Percentiles rank a stretch among this genome's conserved stretches.
Evolutionary conservation across 495 filamentous ascomycete species (phyloP).

Genomic region (Massariosphaeria phaeospora): DNA sequence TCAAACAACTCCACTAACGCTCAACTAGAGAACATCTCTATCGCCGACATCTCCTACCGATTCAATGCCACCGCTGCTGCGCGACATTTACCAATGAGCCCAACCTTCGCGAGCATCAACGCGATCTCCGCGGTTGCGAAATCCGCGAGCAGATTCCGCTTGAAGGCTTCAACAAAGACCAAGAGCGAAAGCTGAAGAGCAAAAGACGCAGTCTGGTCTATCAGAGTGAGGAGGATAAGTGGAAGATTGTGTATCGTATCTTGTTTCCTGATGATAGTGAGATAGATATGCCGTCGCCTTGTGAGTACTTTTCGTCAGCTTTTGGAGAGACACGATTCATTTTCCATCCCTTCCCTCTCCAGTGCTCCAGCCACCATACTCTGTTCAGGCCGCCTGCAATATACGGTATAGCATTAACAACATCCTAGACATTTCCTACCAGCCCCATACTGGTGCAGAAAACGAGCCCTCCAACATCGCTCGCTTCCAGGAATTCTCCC

Average conservation of each 20-base stretch:
- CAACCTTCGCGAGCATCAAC: constrained; percentile 19
- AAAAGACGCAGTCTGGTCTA: constrained; percentile 18
- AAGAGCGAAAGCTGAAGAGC: constrained; percentile 24
- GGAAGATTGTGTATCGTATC: constrained; percentile 19
- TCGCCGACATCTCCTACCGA: constrained; percentile 22
- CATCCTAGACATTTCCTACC: constrained; percentile 17
- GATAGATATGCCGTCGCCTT: constrained; percentile 17
- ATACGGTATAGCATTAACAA: too few species aligned
- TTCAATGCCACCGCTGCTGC: constrained; percentile 26
- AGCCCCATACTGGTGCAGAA: neutral
- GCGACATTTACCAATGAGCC: constrained; percentile 21
- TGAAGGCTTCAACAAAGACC: constrained; percentile 27
- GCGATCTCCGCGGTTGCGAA: constrained; percentile 21
- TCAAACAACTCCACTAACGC: neutral
- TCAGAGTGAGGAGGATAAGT: constrained; percentile 24
- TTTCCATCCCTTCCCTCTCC: neutral
- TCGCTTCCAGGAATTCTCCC: constrained; percentile 28
- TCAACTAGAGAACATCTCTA: constrained; percentile 19
- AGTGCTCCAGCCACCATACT: too few species aligned
- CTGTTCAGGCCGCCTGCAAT: too few species aligned
- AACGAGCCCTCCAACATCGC: constrained; percentile 14
- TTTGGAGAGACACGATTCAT: neutral
- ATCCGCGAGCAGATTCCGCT: constrained; percentile 18
- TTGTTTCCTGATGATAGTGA: constrained; percentile 21
- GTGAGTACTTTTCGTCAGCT: constrained; percentile 1